These are phyloP conservation scores for Phialemonium atrogriseum DNA, from an alignment of 2,329 filamentous ascomycete genomes.

Conservation along the genomic window DNA sequence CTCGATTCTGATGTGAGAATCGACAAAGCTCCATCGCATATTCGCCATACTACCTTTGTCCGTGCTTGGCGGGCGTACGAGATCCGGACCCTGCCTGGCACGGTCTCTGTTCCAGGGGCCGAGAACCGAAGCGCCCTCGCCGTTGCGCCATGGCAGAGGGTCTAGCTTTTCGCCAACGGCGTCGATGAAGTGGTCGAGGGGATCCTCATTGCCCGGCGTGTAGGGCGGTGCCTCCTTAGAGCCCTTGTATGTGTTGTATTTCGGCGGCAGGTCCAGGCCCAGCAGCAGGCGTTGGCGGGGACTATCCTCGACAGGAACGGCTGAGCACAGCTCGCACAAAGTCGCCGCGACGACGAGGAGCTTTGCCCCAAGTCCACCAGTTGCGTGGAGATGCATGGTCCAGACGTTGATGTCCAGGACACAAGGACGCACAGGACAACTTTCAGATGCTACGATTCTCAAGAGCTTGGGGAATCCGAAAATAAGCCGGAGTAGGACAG, in stretches of 20 bases:
- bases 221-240: slow-evolving; percentile 39
- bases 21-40: slow-evolving; percentile 64
- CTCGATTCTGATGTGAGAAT: slow-evolving; percentile 57
- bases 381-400: too few species aligned
- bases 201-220: slow-evolving; percentile 50
- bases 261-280: slow-evolving; percentile 35
- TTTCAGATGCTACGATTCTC: too few species aligned
- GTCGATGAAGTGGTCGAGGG: slow-evolving; percentile 55
- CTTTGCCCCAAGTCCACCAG: not conserved
- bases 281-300: slow-evolving; percentile 46
- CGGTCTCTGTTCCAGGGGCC: slow-evolving; percentile 63
- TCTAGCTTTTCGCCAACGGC: slow-evolving; percentile 50
- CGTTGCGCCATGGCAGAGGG: slow-evolving; percentile 57
- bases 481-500: too few species aligned
- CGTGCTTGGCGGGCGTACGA: slow-evolving; percentile 63
- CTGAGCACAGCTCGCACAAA: slow-evolving; percentile 13
- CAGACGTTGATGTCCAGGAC: too few species aligned
- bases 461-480: too few species aligned
- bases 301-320: slow-evolving; percentile 34
- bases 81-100: slow-evolving; percentile 61
- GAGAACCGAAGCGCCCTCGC: slow-evolving; percentile 55
- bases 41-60: slow-evolving; percentile 64
- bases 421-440: too few species aligned
- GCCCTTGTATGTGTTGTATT: slow-evolving; percentile 26
- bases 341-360: slow-evolving; percentile 13